These are phyloP conservation scores for Chondrus crispus DNA, from an alignment of 23 red algal species.

Conservation along the genomic window DNA sequence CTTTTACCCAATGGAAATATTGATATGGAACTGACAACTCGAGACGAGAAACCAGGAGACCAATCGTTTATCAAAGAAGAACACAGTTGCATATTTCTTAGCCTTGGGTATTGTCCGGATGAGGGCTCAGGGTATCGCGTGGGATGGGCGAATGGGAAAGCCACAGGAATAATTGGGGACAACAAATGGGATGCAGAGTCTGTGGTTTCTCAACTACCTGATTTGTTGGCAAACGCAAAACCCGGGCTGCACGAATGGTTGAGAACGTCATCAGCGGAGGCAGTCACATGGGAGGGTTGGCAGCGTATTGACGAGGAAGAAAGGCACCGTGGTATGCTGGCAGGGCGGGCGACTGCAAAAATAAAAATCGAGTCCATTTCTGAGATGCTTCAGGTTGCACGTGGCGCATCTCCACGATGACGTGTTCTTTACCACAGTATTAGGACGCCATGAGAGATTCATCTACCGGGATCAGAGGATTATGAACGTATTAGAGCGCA, in stretches of 20 bases:
- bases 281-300: slow-evolving; percentile 65
- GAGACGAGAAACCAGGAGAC: too few species aligned
- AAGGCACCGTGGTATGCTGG: not conserved
- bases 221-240: not conserved
- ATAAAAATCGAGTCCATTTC: slow-evolving; percentile 38
- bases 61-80: too few species aligned
- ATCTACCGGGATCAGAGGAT: not conserved
- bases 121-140: slow-evolving; percentile 5
- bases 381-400: slow-evolving; percentile 51
- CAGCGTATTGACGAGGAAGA: slow-evolving; percentile 41
- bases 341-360: not conserved
- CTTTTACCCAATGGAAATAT: not conserved
- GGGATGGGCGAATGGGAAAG: slow-evolving; percentile 56
- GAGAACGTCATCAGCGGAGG: not conserved
- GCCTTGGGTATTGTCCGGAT: slow-evolving; percentile 42
- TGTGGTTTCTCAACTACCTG: slow-evolving; percentile 2
- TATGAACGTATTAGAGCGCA: not conserved
- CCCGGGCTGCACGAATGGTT: slow-evolving; percentile 23
- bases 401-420: not conserved
- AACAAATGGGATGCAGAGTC: slow-evolving; percentile 60
- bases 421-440: not conserved
- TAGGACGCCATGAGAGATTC: not conserved
- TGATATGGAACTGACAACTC: not conserved
- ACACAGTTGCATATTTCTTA: slow-evolving; percentile 9
- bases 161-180: slow-evolving; percentile 47